Evolutionary conservation across 2,329 filamentous ascomycete genomes (phyloP).

Genomic region (Dichotomopilus funicola): DNA sequence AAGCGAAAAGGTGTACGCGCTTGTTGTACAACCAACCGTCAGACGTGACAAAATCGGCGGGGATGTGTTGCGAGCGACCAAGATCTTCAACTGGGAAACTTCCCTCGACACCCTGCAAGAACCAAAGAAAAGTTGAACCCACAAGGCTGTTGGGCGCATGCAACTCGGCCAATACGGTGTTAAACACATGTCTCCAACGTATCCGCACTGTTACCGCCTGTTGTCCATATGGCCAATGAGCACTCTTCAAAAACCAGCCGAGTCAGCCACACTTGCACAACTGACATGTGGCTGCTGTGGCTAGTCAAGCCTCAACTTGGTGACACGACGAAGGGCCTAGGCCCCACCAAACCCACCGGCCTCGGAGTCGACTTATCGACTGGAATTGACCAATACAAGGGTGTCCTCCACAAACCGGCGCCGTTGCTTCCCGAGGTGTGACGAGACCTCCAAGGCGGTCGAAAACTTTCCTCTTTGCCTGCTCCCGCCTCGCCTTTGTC

Average conservation of each 20-base stretch:
- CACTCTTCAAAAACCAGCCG: background rate
- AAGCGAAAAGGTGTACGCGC: background rate
- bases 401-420: conserved; percentile 13
- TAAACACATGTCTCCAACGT: background rate
- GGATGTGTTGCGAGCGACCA: background rate
- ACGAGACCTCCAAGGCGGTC: conserved; percentile 9
- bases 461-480: conserved; percentile 12
- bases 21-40: background rate
- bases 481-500: background rate
- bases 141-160: conserved; percentile 4
- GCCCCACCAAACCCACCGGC: too few species aligned
- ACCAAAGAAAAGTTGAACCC: background rate
- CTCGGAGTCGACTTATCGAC: too few species aligned
- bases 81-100: background rate
- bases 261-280: too few species aligned
- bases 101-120: background rate
- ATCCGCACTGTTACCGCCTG: background rate
- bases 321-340: too few species aligned
- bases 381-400: conserved; percentile 16
- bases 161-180: background rate
- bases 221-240: conserved; percentile 4
- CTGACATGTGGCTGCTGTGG: too few species aligned
- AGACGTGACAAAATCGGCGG: background rate
- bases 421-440: conserved; percentile 10
- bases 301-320: too few species aligned